phyloP scores from a whole-genome alignment of 1,139 yeast species.

The Sugiyamaella castrensis region DNA sequence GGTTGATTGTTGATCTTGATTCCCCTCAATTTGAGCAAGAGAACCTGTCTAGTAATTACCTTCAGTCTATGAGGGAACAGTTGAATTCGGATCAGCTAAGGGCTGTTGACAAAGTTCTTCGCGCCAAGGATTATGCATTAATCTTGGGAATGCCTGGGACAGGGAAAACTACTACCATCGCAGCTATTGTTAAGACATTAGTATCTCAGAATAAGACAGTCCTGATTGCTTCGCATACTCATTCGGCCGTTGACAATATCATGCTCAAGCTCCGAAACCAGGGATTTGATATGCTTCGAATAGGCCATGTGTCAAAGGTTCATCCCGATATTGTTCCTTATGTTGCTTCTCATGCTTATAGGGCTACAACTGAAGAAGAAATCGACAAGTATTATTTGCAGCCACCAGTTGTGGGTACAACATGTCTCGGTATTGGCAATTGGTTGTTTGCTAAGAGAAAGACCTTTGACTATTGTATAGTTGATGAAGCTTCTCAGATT shows the following conservation, averaged over 20 bases:
- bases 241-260: slow-evolving; percentile 94
- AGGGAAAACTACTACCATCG: slow-evolving; percentile 92
- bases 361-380: slow-evolving; percentile 27
- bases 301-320: slow-evolving; percentile 45
- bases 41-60: slow-evolving; percentile 5
- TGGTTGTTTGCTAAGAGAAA: slow-evolving; percentile 54
- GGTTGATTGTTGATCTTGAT: slow-evolving; percentile 58
- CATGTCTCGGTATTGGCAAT: slow-evolving; percentile 70
- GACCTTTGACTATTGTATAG: slow-evolving; percentile 81
- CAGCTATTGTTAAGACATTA: slow-evolving; percentile 62
- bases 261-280: slow-evolving; percentile 60
- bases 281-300: slow-evolving; percentile 45
- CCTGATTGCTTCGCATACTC: slow-evolving; percentile 82
- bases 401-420: slow-evolving; percentile 80
- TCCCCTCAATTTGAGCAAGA: slow-evolving; percentile 45
- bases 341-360: slow-evolving; percentile 44
- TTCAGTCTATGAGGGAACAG: slow-evolving; percentile 9
- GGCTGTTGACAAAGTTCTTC: slow-evolving; percentile 65
- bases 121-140: slow-evolving; percentile 71
- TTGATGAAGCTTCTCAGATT: slow-evolving; percentile 96
- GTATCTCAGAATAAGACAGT: slow-evolving; percentile 63
- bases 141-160: slow-evolving; percentile 99
- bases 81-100: slow-evolving; percentile 66
- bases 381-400: slow-evolving; percentile 50
- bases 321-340: slow-evolving; percentile 60